Base-by-base conservation (phyloP, 192 early-diverging fungal genomes). In the Chytriomyces sp. region DNA sequence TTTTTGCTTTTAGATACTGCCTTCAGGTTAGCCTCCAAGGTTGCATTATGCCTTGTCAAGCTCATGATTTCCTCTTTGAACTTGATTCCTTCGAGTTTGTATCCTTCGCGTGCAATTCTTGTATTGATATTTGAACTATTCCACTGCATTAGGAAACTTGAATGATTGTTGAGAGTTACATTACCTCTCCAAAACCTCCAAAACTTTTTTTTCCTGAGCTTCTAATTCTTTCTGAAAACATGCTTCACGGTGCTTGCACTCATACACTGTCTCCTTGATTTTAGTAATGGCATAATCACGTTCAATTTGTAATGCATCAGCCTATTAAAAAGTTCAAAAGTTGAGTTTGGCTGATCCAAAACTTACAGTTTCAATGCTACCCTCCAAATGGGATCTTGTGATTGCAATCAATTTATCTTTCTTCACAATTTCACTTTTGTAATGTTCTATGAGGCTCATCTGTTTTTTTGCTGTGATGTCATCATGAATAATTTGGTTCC, bases 41-140 rank as follows among this genome's bases (percentile, higher is more conserved):
- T 17, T 41, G 49, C 31, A 12, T 39, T 65, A 1, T 65, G 25
- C 39, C 63, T n/a, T 17, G 49, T 33, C 14, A 65, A 32, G 4
- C 49, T 28, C 28, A 49, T 65, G 49, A 65, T 65, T 65, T 65
- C 63, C 49, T 65, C 63, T 28, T 65, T 41, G 32, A 65, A 65
- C 32, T 65, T 65, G 19, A 5, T 6, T 14, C 63, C 39, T 49
- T 65, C 63, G 10, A 65, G 39, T 65, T 65, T 41, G 31, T 52
- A 65, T 19, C 39, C 49, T 31, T 65, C 40, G 7, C 63, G 37
- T 17, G 33, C 63, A 17, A 41, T 28, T 52, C 49, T 65, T 28
- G 49, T 14, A 28, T 65, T 65, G 3, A 2, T 7, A 3, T 65
- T 65, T 17, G 63, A 65, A 1, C 63, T 65, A 17, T 12, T 19